Evolutionary conservation across 768 basidiomycete genomes (phyloP), one percentile per base, ranked within the genome.

Genomic region (Tephrocybe sp.): DNA sequence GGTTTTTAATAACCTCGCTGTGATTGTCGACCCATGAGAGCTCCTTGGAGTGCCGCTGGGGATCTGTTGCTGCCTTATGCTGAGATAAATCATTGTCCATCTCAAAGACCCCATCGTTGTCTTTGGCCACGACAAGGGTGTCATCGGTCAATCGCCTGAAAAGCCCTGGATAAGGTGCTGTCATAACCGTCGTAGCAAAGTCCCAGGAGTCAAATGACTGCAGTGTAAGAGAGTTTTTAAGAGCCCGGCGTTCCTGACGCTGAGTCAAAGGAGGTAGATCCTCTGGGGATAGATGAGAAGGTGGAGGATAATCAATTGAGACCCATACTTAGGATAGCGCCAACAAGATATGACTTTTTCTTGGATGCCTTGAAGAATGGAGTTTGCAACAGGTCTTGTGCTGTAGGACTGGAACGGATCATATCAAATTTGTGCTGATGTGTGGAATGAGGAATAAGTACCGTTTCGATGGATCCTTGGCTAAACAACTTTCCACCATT

Each of bases 381-480:
- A 10, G 81, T 84, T 52, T 85, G 80, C 3, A 95, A 73, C n/a
- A 97, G 74, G 54, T 89, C 77, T 44, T 77, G 79, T 4, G 94
- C 87, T 2, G 85, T 85, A 24, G 93, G 93, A 18, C 91, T 90
- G 42, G 17, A 28, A 44, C 15, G 21, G 41, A 15, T 32, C 6
- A 20, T 34, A 33, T 51, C 26, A 40, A 39, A 47, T 42, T 25
- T 12, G 28, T 33, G 45, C 23, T 18, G 21, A 23, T 18, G 45
- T 33, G 7, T 9, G 26, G 20, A n/a, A 18, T 11, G 7, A 53
- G 33, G 25, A 44, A 43, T 25, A 17, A 62, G 34, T 57, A 85
- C 90, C 93, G 79, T 62, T 83, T 78, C 6, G 79, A 73, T 4
- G 95, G 93, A 63, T 97, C 90, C 66, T 96, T 96, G 50, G 76